Conservation (phyloP, 1,284 basidiomycete species). For the Ustilago tritici region DNA sequence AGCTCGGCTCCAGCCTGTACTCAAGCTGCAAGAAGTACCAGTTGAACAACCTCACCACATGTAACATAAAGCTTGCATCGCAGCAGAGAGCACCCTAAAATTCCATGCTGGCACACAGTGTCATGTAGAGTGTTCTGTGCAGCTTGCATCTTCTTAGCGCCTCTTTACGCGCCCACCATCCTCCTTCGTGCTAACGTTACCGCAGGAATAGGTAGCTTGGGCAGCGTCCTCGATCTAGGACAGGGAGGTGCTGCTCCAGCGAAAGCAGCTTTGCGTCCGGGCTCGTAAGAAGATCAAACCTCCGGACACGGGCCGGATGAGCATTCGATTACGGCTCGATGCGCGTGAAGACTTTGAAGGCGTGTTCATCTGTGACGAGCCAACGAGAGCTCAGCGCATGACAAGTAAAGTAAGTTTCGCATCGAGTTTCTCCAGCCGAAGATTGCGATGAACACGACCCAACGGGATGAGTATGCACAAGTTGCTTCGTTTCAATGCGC, state of each 20-base stretch:
- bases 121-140: conserved; percentile 6
- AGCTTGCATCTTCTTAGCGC: neutral
- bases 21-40: neutral
- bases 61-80: neutral
- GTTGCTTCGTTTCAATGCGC: neutral
- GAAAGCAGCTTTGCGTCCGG: conserved; percentile 1
- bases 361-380: neutral
- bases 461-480: neutral
- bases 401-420: neutral
- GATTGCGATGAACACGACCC: neutral
- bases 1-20: neutral
- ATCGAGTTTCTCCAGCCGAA: neutral
- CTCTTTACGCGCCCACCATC: conserved; percentile 1
- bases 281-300: neutral
- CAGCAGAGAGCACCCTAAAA: conserved; percentile 5
- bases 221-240: neutral
- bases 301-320: neutral
- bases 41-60: neutral
- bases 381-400: neutral
- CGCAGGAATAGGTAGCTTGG: neutral
- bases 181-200: neutral
- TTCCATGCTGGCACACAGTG: neutral
- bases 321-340: neutral
- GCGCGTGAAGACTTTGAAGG: no score
- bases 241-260: no score